Evolutionary conservation across 352 stramenopile species (phyloP).

Genomic region (Pythium rishiriense): DNA sequence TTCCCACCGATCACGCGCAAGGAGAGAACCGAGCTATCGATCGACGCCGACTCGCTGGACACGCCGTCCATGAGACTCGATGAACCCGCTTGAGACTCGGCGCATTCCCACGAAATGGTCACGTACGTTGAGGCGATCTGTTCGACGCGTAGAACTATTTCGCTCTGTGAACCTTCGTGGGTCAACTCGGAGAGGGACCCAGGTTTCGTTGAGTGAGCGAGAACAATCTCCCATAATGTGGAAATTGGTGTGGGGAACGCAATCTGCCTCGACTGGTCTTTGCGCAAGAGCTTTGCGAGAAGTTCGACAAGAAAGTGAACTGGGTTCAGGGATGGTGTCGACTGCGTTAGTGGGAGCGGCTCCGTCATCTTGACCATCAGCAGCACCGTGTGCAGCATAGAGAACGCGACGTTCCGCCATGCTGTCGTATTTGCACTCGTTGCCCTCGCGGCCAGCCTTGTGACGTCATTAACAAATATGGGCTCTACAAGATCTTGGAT

Average conservation of each 20-base stretch:
- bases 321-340: neutral
- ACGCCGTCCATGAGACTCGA: too few species aligned
- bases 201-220: too few species aligned
- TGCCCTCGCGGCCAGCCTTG: neutral
- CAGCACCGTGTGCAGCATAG: slow-evolving; percentile 7
- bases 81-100: neutral
- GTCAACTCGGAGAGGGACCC: too few species aligned
- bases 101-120: slow-evolving; percentile 16
- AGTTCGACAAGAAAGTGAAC: slow-evolving; percentile 13
- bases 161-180: too few species aligned
- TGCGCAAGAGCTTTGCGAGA: neutral
- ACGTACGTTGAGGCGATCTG: slow-evolving; percentile 16
- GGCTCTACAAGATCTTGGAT: neutral
- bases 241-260: neutral
- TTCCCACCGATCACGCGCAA: neutral
- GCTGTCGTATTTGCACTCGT: neutral
- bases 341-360: too few species aligned
- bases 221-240: slow-evolving; percentile 19
- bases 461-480: slow-evolving; percentile 2
- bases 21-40: slow-evolving; percentile 1
- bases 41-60: neutral
- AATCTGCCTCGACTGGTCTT: neutral
- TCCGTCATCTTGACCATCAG: neutral
- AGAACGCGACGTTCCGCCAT: slow-evolving; percentile 13
- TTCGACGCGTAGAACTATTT: slow-evolving; percentile 7